Conservation (phyloP, 768 basidiomycete species). For the Kwoniella dejecticola region DNA sequence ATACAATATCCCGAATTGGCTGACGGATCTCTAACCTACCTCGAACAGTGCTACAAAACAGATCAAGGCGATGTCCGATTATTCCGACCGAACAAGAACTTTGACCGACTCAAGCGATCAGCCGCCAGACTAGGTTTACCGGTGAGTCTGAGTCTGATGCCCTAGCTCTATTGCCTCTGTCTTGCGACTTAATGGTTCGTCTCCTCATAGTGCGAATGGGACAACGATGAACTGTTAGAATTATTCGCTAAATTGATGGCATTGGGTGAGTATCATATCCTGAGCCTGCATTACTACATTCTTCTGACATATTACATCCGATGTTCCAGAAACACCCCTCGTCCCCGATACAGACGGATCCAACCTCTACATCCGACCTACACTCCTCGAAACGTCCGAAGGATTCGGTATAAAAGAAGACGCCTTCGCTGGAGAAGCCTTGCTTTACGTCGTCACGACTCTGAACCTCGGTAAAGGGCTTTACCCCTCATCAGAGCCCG, state of each 20-base stretch:
- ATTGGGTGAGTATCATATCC: conserved; percentile 30
- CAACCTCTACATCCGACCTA: conserved; percentile 50
- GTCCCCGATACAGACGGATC: conserved; percentile 45
- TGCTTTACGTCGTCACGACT: conserved; percentile 44
- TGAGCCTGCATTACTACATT: background rate
- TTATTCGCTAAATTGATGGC: conserved; percentile 45
- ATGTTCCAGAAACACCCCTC: conserved; percentile 32
- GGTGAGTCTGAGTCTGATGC: conserved; percentile 30
- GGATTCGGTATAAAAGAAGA: conserved; percentile 49
- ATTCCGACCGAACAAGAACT: conserved; percentile 95
- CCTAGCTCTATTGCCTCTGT: background rate
- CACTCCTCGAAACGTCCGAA: conserved; percentile 46
- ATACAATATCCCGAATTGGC: too few relatives aligned
- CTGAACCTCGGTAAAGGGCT: conserved; percentile 41
- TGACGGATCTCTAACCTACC: background rate
- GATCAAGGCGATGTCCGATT: conserved; percentile 70
- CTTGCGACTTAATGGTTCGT: background rate
- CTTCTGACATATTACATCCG: too few relatives aligned
- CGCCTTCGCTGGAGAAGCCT: conserved; percentile 42
- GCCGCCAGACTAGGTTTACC: conserved; percentile 45
- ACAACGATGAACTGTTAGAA: conserved; percentile 45
- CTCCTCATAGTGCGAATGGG: conserved; percentile 37
- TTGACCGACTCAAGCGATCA: conserved; percentile 81
- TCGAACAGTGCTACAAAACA: conserved; percentile 64
- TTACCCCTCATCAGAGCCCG: conserved; percentile 35